Evolutionary conservation across 306 rosid genomes (phyloP).

Genomic region (Prunus fruticosa): DNA sequence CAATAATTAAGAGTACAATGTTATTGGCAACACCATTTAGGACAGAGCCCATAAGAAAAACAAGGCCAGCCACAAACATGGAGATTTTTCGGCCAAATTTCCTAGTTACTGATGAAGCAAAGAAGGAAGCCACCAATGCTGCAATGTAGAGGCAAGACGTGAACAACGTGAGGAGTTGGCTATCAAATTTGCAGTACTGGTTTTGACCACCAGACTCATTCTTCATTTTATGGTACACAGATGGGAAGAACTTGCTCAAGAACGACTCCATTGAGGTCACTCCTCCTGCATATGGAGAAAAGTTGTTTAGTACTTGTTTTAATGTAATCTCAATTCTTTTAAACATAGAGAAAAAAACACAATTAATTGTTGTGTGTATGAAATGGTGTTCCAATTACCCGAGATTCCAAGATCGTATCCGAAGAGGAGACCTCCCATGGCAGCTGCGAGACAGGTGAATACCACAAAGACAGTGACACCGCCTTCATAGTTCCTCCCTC

Average conservation of each 20-base stretch:
- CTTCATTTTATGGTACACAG: constrained; percentile 42
- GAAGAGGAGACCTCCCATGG: constrained; percentile 37
- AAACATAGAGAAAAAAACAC: background rate
- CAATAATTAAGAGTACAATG: constrained; percentile 36
- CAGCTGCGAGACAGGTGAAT: constrained; percentile 24
- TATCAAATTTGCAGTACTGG: constrained; percentile 61
- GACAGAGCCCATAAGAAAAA: constrained; percentile 47
- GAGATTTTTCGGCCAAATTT: constrained; percentile 47
- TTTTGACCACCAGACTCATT: constrained; percentile 30
- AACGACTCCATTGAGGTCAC: constrained; percentile 42
- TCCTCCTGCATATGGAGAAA: constrained; percentile 23
- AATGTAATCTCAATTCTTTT: background rate
- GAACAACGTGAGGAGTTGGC: constrained; percentile 55
- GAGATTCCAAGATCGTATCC: constrained; percentile 45
- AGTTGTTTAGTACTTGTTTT: background rate
- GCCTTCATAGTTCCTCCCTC: constrained; percentile 14
- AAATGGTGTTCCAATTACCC: constrained; percentile 9
- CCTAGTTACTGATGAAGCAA: constrained; percentile 45
- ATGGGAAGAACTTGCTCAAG: constrained; percentile 39
- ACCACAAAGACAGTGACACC: constrained; percentile 26
- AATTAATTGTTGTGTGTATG: background rate
- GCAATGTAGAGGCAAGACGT: constrained; percentile 64
- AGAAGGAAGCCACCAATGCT: constrained; percentile 54
- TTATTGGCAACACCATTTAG: constrained; percentile 48
- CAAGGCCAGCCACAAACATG: constrained; percentile 43